These are phyloP conservation scores for Celoporthe dispersa DNA, from an alignment of 2,329 filamentous ascomycete genomes.

Conservation along the genomic window DNA sequence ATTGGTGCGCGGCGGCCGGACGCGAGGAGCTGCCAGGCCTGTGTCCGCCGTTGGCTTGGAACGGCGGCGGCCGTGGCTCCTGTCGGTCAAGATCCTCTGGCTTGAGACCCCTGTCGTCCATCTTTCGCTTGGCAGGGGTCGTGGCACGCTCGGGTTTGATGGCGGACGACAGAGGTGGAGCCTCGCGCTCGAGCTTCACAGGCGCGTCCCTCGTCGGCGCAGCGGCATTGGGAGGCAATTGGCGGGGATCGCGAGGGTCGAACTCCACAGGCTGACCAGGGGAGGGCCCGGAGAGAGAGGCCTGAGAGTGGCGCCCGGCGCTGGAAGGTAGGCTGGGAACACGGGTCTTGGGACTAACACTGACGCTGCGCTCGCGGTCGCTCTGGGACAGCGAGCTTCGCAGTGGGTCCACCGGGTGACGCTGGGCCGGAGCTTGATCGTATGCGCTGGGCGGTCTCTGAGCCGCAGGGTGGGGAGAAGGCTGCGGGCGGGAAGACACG, in stretches of 20 bases:
- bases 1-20: slow-evolving; percentile 33
- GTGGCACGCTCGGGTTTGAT: slow-evolving; percentile 38
- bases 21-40: slow-evolving; percentile 29
- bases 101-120: slow-evolving; percentile 52
- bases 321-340: slow-evolving; percentile 57
- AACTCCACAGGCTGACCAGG: slow-evolving; percentile 22
- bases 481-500: slow-evolving; percentile 17
- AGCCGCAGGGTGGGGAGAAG: slow-evolving; percentile 41
- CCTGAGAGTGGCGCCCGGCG: slow-evolving; percentile 39
- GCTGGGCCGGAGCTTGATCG: slow-evolving; percentile 41
- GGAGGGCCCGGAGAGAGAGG: slow-evolving; percentile 30
- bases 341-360: slow-evolving; percentile 78
- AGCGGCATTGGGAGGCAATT: slow-evolving; percentile 25
- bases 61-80: slow-evolving; percentile 53
- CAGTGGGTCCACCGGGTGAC: slow-evolving; percentile 43
- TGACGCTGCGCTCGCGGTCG: slow-evolving; percentile 72
- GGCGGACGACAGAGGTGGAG: slow-evolving; percentile 27
- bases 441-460: slow-evolving; percentile 50
- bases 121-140: slow-evolving; percentile 53
- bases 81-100: slow-evolving; percentile 57
- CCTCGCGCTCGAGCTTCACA: slow-evolving; percentile 38
- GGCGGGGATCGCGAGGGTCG: slow-evolving; percentile 34
- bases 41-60: slow-evolving; percentile 50
- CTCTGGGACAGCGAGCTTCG: slow-evolving; percentile 58
- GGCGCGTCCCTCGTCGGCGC: slow-evolving; percentile 29